A percentile compares a stretch with the other conserved stretches of the same genome.
These are phyloP conservation scores for Debaryomyces sp. DNA, from an alignment of 1,139 yeast genomes.

Conservation along the genomic window DNA sequence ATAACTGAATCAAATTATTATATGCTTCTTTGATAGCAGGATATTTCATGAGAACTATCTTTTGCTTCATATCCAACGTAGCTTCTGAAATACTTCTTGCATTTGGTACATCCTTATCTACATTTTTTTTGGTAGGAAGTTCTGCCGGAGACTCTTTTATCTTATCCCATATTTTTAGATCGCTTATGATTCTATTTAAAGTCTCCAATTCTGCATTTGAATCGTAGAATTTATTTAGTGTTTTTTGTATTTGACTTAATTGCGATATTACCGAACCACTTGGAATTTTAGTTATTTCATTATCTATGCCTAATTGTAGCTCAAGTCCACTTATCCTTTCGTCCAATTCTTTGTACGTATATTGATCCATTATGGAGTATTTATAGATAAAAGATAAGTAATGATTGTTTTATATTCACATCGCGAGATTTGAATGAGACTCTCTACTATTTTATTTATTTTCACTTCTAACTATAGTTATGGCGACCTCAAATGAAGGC, in stretches of 20 bases:
- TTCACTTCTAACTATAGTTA: no score
- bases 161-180: conserved; percentile 20
- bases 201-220: conserved; percentile 24
- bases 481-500: no score
- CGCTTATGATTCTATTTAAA: conserved; percentile 22
- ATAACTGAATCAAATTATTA: conserved; percentile 23
- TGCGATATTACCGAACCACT: conserved; percentile 12
- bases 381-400: background rate
- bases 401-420: background rate
- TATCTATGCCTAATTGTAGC: conserved; percentile 8
- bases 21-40: conserved; percentile 24
- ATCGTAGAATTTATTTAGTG: conserved; percentile 20
- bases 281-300: background rate
- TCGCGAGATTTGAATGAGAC: conserved; percentile 3
- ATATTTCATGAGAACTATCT: conserved; percentile 23
- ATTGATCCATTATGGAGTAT: conserved; percentile 9
- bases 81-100: background rate
- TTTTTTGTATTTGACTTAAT: conserved; percentile 17
- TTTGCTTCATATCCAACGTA: conserved; percentile 19
- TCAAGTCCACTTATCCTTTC: conserved; percentile 11
- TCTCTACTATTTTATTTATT: no score
- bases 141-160: conserved; percentile 6
- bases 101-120: background rate
- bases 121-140: conserved; percentile 4
- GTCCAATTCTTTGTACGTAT: conserved; percentile 7